These are phyloP conservation scores for Udeniomyces megalosporus DNA, from an alignment of 768 basidiomycete species.

Conservation along the genomic window DNA sequence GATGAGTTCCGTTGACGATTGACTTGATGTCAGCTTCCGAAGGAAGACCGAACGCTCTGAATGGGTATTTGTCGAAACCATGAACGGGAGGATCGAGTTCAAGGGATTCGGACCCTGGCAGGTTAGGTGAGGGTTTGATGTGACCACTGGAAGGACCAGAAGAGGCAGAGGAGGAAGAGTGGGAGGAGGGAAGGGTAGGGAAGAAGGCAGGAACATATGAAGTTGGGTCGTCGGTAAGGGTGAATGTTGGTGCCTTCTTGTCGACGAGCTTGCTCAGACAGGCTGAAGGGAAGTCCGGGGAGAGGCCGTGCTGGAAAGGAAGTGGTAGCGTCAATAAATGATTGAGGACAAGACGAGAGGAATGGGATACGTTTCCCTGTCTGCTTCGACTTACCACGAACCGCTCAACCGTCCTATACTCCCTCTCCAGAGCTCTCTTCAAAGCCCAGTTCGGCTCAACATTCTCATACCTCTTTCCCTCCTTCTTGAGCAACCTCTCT, in stretches of 20 bases:
- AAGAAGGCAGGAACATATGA: neutral
- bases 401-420: slow-evolving; percentile 12
- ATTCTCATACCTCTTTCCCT: slow-evolving; percentile 94
- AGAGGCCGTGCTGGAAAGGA: slow-evolving; percentile 48
- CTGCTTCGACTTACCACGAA: slow-evolving; percentile 7
- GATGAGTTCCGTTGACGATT: slow-evolving; percentile 48
- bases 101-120: neutral
- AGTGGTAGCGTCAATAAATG: neutral
- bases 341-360: neutral
- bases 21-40: slow-evolving; percentile 56
- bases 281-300: slow-evolving; percentile 67
- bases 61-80: slow-evolving; percentile 23
- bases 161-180: neutral
- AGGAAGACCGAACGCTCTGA: slow-evolving; percentile 43
- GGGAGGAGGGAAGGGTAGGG: slow-evolving; percentile 20
- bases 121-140: slow-evolving; percentile 9
- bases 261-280: slow-evolving; percentile 52
- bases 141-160: too few species aligned
- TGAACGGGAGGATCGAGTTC: slow-evolving; percentile 16
- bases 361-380: too few species aligned
- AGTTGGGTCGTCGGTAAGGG: neutral
- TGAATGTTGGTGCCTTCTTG: slow-evolving; percentile 24
- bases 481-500: slow-evolving; percentile 65
- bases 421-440: slow-evolving; percentile 2
- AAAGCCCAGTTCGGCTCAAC: slow-evolving; percentile 80